Conservation (phyloP, 2,329 filamentous ascomycete genomes). For the Coniochaeta pulveracea region DNA sequence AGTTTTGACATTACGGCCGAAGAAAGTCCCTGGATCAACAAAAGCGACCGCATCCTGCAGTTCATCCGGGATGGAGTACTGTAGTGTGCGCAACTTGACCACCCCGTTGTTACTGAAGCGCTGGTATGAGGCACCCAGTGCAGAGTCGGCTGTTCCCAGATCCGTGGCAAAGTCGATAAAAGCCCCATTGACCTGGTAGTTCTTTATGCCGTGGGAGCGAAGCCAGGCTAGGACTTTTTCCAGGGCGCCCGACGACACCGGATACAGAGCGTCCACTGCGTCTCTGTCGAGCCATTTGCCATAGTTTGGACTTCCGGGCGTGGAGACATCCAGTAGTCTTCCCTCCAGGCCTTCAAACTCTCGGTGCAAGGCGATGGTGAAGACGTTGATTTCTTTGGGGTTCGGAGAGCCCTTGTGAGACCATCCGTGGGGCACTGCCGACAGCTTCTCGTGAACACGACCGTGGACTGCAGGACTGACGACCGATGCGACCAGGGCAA, state of each 20-base stretch:
- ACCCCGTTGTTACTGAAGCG: conserved; percentile 3
- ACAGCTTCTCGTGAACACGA: conserved; percentile 3
- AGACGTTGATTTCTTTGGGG: background rate
- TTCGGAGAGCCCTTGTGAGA: background rate
- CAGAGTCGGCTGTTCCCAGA: conserved; percentile 2
- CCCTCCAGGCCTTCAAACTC: conserved; percentile 4
- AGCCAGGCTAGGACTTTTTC: conserved; percentile 4
- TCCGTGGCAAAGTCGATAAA: conserved; percentile 5
- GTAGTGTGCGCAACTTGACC: conserved; percentile 5
- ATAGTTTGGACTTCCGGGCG: conserved; percentile 4
- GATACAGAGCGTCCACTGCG: conserved; percentile 1
- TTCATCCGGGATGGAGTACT: conserved; percentile 5
- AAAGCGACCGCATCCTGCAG: conserved; percentile 2
- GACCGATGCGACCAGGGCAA: background rate
- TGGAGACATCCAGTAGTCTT: conserved; percentile 3
- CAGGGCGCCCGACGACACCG: background rate
- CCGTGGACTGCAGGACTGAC: background rate
- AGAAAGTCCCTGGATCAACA: conserved; percentile 4
- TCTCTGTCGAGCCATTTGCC: conserved; percentile 4
- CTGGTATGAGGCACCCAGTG: conserved; percentile 4
- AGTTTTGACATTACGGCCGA: background rate
- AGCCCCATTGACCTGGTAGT: conserved; percentile 2
- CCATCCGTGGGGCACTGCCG: conserved; percentile 3
- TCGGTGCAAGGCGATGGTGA: conserved; percentile 4
- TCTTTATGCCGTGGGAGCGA: background rate